Evolutionary conservation across 164 flowering plant species (phyloP), one percentile per base, ranked within the genome.

Genomic region (Magnolia kwangsiensis): DNA sequence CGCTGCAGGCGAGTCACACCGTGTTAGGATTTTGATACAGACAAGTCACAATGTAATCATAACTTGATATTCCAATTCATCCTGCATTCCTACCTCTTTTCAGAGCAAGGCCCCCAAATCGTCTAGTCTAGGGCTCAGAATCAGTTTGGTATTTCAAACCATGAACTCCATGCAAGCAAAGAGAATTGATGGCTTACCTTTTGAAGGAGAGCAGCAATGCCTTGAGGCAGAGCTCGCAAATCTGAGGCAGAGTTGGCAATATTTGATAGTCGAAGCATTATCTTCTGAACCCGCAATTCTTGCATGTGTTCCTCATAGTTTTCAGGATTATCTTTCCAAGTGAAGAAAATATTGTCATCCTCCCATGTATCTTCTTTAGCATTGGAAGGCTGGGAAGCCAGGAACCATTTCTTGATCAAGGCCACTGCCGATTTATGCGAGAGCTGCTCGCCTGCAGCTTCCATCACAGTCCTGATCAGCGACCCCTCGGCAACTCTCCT

Each of bases 161-260:
- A 65, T 66, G 19, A 73, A n/a, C 61, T 23, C 74, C 23, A 69
- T 19, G 58, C 37, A n/a, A 37, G 74, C 63, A 69, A 68, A 24
- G 71, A 31, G 14, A 27, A 64, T 20, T 45, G 72, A 68, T 45
- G 19, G 21, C 49, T 81, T 89, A 96, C 99, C 96, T 96, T 88
- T 85, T 81, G 76, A 67, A 96, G 86, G 79, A 96, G 91, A 65
- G 89, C 86, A 68, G 97, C 88, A 69, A 96, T 91, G 76, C 92
- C 94, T 74, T 86, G 93, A 19, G 99, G 99, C 21, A 96, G 86
- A 72, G 95, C 97, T 82, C 79, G 84, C 86, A 96, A 83, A 86
- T 94, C 97, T 73, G 83, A 77, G 21, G 83, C 49, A 9, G 98
- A 90, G 65, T 84, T 84, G n/a, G 92, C 89, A 77, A 96, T 85